A percentile compares a stretch with the other conserved stretches of the same genome.
These are phyloP conservation scores for Komagataella kurtzmanii DNA, from an alignment of 805 yeast species.

Conservation along the genomic window DNA sequence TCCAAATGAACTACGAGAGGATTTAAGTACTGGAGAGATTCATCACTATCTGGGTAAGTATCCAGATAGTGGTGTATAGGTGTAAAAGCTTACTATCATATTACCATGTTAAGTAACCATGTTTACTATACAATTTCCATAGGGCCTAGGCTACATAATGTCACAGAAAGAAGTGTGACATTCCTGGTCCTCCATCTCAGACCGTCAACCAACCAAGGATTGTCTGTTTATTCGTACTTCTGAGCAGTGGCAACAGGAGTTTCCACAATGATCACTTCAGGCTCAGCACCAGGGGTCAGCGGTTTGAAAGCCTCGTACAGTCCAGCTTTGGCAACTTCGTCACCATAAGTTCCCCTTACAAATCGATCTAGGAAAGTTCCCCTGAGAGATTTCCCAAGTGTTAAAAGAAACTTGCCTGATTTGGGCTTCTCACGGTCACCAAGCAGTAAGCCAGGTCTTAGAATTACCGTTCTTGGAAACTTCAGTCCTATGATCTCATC, in stretches of 20 bases:
- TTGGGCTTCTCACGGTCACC: slow-evolving; percentile 42
- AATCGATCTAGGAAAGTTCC: slow-evolving; percentile 19
- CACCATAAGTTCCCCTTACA: slow-evolving; percentile 32
- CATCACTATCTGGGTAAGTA: background rate
- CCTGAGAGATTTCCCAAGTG: slow-evolving; percentile 18
- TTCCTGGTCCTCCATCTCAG: too few relatives aligned
- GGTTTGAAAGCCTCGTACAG: slow-evolving; percentile 10
- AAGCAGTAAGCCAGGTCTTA: slow-evolving; percentile 64
- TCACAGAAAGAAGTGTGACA: too few relatives aligned
- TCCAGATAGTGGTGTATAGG: background rate
- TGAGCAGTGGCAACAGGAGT: slow-evolving; percentile 10
- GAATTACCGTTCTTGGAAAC: slow-evolving; percentile 60
- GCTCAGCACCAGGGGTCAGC: slow-evolving; percentile 7
- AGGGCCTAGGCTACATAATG: too few relatives aligned
- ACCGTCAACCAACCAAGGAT: background rate
- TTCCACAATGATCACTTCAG: slow-evolving; percentile 11
- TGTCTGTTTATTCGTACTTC: slow-evolving; percentile 1
- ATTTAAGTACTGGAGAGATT: too few relatives aligned
- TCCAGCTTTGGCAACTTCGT: slow-evolving; percentile 50
- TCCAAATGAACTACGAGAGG: background rate
- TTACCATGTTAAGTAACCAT: too few relatives aligned
- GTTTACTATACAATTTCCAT: too few relatives aligned
- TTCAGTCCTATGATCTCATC: slow-evolving; percentile 45
- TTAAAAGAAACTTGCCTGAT: slow-evolving; percentile 16
- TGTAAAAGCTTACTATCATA: background rate